Conservation (phyloP, 2,329 filamentous ascomycete species). For the Tothia fuscella region DNA sequence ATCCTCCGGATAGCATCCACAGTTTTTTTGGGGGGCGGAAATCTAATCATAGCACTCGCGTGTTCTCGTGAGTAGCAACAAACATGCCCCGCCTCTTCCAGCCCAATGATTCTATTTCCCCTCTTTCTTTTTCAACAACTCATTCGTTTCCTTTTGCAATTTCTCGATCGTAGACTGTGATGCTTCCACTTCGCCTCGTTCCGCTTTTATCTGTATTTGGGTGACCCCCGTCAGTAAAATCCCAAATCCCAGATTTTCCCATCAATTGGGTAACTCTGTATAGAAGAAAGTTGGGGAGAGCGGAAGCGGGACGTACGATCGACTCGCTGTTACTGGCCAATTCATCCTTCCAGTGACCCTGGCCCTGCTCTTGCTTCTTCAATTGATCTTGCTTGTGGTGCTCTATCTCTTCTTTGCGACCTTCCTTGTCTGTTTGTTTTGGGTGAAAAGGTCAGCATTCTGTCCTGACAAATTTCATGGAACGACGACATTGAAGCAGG, state of each 20-base stretch:
- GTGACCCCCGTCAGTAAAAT: slow-evolving; percentile 3
- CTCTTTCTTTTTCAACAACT: slow-evolving; percentile 36
- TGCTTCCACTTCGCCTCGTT: slow-evolving; percentile 36
- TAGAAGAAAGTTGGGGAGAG: background rate
- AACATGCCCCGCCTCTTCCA: too few species aligned
- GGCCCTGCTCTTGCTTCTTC: slow-evolving; percentile 41
- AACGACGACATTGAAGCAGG: background rate
- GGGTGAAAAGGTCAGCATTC: background rate
- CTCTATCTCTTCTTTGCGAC: slow-evolving; percentile 33
- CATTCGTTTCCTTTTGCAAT: slow-evolving; percentile 50
- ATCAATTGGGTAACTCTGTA: background rate
- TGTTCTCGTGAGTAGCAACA: too few species aligned
- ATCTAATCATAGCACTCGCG: too few species aligned
- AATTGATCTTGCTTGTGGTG: slow-evolving; percentile 51
- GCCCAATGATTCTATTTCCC: too few species aligned
- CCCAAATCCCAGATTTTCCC: background rate
- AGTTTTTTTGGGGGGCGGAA: too few species aligned
- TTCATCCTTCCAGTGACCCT: slow-evolving; percentile 64
- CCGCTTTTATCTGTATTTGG: slow-evolving; percentile 42
- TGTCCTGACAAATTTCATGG: slow-evolving; percentile 1
- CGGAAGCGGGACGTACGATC: slow-evolving; percentile 37
- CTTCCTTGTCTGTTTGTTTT: slow-evolving; percentile 27
- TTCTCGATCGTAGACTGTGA: slow-evolving; percentile 33
- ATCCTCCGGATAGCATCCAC: too few species aligned
- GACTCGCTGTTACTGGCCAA: slow-evolving; percentile 72